Percentiles rank a stretch among this genome's conserved stretches.
These are phyloP conservation scores for Cutaneotrichosporon dermatis DNA, from an alignment of 1,284 basidiomycete species.

Conservation along the genomic window DNA sequence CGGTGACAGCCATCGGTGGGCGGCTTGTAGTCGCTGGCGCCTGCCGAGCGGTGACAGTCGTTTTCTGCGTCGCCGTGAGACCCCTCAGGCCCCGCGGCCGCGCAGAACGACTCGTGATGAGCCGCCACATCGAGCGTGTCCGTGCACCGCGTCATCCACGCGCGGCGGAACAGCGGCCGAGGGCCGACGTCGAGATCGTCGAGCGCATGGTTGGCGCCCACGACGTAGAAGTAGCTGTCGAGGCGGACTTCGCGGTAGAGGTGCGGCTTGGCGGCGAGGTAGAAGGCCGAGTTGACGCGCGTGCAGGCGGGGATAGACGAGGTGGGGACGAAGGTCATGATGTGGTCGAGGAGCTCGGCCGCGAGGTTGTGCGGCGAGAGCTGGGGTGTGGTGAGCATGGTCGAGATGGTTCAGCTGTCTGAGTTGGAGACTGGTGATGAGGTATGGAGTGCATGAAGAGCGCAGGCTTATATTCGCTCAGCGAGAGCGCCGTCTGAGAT, in stretches of 20 bases:
- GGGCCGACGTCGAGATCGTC: background rate
- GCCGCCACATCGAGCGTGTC: background rate
- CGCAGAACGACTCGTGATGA: background rate
- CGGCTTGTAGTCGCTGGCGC: background rate
- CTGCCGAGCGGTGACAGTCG: too few species aligned
- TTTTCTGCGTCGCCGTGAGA: too few species aligned
- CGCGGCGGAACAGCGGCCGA: background rate
- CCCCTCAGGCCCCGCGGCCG: too few species aligned
- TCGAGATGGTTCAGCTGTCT: background rate
- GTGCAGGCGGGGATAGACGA: background rate
- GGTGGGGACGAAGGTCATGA: background rate
- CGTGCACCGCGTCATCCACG: background rate
- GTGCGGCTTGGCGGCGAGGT: background rate
- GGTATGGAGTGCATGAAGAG: too few species aligned
- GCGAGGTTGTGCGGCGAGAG: background rate
- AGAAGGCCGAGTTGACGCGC: conserved; percentile 5
- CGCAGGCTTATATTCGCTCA: too few species aligned
- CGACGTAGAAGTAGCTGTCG: background rate
- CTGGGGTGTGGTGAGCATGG: background rate
- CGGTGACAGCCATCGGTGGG: too few species aligned
- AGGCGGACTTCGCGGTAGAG: background rate
- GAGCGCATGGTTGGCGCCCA: background rate
- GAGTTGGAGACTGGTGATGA: too few species aligned
- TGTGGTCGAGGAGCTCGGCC: background rate
- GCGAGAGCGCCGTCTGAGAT: too few species aligned